Conservation (phyloP, 192 early-diverging fungal genomes). For the Cetraspora pellucida region DNA sequence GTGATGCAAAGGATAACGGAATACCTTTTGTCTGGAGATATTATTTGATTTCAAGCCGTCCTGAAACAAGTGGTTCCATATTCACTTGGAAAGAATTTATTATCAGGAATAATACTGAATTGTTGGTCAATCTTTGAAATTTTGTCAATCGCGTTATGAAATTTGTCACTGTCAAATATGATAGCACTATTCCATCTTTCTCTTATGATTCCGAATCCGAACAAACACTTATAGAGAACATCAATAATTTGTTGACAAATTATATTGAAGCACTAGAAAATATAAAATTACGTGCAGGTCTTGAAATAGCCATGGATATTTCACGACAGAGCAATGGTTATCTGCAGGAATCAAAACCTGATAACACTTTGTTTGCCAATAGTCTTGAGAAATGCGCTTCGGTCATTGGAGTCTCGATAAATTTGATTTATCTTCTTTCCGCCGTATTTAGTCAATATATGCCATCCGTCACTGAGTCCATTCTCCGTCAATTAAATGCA, state of each 20-base stretch:
- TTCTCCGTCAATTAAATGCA: constrained; percentile 82
- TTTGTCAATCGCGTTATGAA: constrained; percentile 97
- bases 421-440: constrained; percentile 89
- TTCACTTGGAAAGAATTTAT: constrained; percentile 95
- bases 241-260: constrained; percentile 73
- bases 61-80: constrained; percentile 87
- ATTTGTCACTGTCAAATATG: constrained; percentile 92
- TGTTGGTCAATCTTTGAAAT: constrained; percentile 95
- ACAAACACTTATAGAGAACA: constrained; percentile 74
- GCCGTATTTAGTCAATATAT: constrained; percentile 90
- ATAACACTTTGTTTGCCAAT: constrained; percentile 84
- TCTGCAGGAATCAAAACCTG: constrained; percentile 90
- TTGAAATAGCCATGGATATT: constrained; percentile 89
- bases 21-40: constrained; percentile 98
- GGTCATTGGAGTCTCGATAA: constrained; percentile 78
- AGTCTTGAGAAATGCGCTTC: constrained; percentile 81
- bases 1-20: constrained; percentile 87
- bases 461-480: constrained; percentile 80
- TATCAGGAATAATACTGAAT: constrained; percentile 91
- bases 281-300: constrained; percentile 82
- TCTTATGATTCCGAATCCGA: constrained; percentile 62
- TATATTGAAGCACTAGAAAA: constrained; percentile 81
- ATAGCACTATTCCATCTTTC: constrained; percentile 71
- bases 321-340: constrained; percentile 93
- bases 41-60: constrained; percentile 89